phyloP scores from a whole-genome alignment of 305 asterid species.

The Solanum aculeatissimum region DNA sequence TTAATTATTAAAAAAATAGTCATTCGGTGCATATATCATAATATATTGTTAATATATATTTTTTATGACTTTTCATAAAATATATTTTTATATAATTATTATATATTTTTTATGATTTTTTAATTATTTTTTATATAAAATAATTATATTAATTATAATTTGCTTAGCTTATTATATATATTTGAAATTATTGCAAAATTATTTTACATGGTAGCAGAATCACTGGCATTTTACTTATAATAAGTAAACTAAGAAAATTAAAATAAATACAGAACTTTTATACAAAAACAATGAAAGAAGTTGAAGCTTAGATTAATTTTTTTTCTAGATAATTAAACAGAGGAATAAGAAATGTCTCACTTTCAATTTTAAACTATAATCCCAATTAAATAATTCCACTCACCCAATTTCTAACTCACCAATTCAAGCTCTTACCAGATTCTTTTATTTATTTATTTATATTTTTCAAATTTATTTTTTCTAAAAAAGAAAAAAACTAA shows the following conservation, averaged over 20 bases:
- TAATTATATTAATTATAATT: too few relatives aligned
- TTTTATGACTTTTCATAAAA: too few relatives aligned
- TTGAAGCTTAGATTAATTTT: background rate
- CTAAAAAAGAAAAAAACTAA: background rate
- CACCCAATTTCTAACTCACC: background rate
- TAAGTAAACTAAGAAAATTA: background rate
- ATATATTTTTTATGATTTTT: too few relatives aligned
- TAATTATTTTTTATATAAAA: too few relatives aligned
- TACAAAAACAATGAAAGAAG: background rate
- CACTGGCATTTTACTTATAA: background rate
- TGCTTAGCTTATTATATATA: too few relatives aligned
- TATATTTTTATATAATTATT: too few relatives aligned
- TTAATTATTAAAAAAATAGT: too few relatives aligned
- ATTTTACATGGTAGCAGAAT: background rate
- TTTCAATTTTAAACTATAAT: background rate
- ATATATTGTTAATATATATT: too few relatives aligned
- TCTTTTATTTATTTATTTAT: too few relatives aligned
- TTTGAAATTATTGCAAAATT: too few relatives aligned
- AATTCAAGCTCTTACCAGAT: background rate
- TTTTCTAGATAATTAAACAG: background rate
- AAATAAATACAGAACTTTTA: background rate
- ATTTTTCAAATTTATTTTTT: background rate
- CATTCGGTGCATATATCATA: too few relatives aligned
- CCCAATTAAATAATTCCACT: background rate
- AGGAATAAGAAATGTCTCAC: background rate